A percentile compares a stretch with the other conserved stretches of the same genome.
These are phyloP conservation scores for Colletotrichum tabaci DNA, from an alignment of 2,329 filamentous ascomycete species.

Conservation along the genomic window DNA sequence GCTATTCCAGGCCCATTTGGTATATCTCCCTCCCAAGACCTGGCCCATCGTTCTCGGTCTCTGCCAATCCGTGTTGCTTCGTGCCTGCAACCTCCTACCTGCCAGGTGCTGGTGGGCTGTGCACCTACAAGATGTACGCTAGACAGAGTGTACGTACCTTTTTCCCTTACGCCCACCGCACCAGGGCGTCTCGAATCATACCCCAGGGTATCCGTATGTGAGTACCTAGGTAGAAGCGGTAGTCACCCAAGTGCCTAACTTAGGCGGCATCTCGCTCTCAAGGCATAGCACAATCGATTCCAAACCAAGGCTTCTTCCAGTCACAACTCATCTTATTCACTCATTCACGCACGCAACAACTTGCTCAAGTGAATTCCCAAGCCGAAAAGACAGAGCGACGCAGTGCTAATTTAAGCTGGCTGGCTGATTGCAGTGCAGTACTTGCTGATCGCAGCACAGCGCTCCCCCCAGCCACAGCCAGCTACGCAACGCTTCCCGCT, in stretches of 20 bases:
- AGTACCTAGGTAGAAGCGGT: too few species aligned
- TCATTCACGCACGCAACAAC: background rate
- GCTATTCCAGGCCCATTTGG: background rate
- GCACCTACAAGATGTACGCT: conserved; percentile 3
- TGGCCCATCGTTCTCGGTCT: background rate
- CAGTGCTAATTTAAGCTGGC: background rate
- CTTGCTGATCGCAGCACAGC: background rate
- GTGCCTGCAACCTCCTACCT: conserved; percentile 12
- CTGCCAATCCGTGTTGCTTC: conserved; percentile 14
- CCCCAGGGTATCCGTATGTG: conserved; percentile 1
- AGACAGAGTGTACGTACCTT: conserved; percentile 3
- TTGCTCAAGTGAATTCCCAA: background rate
- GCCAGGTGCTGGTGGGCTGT: conserved; percentile 24
- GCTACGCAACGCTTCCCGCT: conserved; percentile 21
- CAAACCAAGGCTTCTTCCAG: background rate
- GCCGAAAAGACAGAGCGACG: too few species aligned
- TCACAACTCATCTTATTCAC: background rate
- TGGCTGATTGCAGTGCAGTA: background rate
- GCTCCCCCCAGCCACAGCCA: conserved; percentile 23
- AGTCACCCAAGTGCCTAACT: background rate
- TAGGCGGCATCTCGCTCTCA: background rate
- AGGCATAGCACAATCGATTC: background rate
- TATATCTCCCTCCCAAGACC: background rate
- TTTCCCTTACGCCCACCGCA: background rate
- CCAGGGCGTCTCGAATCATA: background rate